These are phyloP conservation scores for Raffaelea deltoideospora DNA, from an alignment of 2,329 filamentous ascomycete genomes.

Conservation along the genomic window DNA sequence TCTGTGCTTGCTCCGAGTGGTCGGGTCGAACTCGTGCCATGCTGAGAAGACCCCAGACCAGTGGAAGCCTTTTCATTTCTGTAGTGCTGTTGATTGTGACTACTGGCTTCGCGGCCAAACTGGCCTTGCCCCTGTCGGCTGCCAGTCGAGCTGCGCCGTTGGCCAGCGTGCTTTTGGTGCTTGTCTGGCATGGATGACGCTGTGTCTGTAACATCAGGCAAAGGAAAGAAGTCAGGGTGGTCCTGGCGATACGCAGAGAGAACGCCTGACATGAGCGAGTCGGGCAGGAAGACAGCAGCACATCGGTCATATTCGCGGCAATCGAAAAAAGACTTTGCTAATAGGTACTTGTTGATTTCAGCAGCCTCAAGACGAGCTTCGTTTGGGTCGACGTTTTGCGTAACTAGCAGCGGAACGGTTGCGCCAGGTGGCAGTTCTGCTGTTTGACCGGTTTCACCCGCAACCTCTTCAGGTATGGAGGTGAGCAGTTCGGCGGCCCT, in stretches of 20 bases:
- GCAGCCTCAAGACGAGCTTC: slow-evolving; percentile 64
- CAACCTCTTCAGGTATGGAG: slow-evolving; percentile 49
- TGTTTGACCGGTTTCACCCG: slow-evolving; percentile 41
- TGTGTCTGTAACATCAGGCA: slow-evolving; percentile 14
- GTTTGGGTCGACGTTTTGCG: slow-evolving; percentile 47
- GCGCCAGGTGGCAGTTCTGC: too few relatives aligned
- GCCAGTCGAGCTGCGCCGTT: background rate
- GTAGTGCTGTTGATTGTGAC: background rate
- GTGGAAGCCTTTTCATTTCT: background rate
- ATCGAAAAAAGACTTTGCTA: slow-evolving; percentile 91
- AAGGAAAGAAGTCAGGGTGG: slow-evolving; percentile 6
- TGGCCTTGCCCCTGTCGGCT: background rate
- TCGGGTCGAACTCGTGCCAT: too few relatives aligned
- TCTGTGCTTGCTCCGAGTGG: slow-evolving; percentile 5
- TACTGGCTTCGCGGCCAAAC: background rate
- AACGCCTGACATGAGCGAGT: slow-evolving; percentile 56
- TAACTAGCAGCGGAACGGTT: slow-evolving; percentile 24
- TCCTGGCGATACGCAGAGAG: slow-evolving; percentile 32
- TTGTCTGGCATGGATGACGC: slow-evolving; percentile 5
- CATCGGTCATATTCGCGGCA: slow-evolving; percentile 91
- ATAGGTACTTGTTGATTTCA: slow-evolving; percentile 69
- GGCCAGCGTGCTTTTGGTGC: background rate
- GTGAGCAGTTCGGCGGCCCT: slow-evolving; percentile 93
- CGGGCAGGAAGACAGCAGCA: slow-evolving; percentile 74
- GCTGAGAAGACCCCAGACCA: too few relatives aligned